Conservation (phyloP, 257 asterid species). For the Solanum chaucha region DNA sequence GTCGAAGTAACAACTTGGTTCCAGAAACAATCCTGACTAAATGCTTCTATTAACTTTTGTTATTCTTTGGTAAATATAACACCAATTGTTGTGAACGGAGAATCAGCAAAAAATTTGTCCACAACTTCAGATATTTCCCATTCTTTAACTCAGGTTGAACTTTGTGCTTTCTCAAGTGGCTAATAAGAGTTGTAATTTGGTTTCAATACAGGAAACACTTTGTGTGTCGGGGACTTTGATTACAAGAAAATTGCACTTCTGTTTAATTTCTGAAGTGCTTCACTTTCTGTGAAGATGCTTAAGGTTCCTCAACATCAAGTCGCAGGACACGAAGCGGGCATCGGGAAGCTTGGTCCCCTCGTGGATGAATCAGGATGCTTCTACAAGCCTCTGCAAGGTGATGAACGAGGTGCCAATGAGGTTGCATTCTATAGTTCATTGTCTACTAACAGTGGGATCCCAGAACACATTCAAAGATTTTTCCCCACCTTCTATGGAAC, state of each 20-base stretch:
- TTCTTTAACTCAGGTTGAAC: not conserved
- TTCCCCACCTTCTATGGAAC: conserved; percentile 75
- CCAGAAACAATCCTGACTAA: too few relatives aligned
- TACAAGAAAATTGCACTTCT: not conserved
- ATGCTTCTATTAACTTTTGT: too few relatives aligned
- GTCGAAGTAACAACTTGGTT: too few relatives aligned
- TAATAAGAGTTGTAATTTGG: not conserved
- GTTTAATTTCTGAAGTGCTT: not conserved
- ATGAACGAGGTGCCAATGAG: conserved; percentile 67
- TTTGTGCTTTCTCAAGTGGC: not conserved
- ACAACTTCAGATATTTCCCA: not conserved
- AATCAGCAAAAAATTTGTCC: too few relatives aligned
- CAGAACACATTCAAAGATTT: conserved; percentile 44
- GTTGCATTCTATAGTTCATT: conserved; percentile 65
- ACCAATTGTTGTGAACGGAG: too few relatives aligned
- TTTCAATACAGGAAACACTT: not conserved
- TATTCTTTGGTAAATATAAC: too few relatives aligned
- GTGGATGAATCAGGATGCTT: conserved; percentile 77
- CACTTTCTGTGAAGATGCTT: conserved; percentile 36
- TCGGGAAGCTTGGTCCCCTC: conserved; percentile 75
- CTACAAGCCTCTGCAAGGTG: conserved; percentile 91
- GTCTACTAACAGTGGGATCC: conserved; percentile 44
- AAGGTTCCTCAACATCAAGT: conserved; percentile 80
- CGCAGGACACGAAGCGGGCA: conserved; percentile 75
- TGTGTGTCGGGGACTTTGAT: not conserved